These are phyloP conservation scores for Lichtheimia hyalospora DNA, from an alignment of 371 early-diverging fungal species.

Conservation along the genomic window DNA sequence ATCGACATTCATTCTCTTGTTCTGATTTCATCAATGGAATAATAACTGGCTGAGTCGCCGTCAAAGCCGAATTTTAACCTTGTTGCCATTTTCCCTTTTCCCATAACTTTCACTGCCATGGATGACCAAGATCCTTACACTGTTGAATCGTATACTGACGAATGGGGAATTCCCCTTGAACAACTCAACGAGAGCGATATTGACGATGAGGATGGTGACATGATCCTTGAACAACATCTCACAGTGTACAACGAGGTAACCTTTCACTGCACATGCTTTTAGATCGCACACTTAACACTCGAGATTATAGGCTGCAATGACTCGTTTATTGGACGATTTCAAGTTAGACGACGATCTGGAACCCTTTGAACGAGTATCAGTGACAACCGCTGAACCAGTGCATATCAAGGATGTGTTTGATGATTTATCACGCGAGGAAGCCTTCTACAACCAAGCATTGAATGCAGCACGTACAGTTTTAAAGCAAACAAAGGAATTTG, in stretches of 20 bases:
- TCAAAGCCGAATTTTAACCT: too few relatives aligned
- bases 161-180: slow-evolving; percentile 24
- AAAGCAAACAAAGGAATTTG: slow-evolving; percentile 54
- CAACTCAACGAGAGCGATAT: slow-evolving; percentile 33
- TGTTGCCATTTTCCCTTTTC: too few relatives aligned
- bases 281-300: neutral
- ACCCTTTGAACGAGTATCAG: slow-evolving; percentile 80
- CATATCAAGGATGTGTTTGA: slow-evolving; percentile 71
- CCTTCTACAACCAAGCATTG: slow-evolving; percentile 88
- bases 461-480: slow-evolving; percentile 71
- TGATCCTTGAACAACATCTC: slow-evolving; percentile 62
- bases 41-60: too few relatives aligned
- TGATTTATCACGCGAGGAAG: slow-evolving; percentile 88
- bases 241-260: slow-evolving; percentile 71
- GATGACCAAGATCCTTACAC: slow-evolving; percentile 29
- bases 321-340: slow-evolving; percentile 61
- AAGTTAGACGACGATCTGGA: slow-evolving; percentile 65
- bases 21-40: too few relatives aligned
- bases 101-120: neutral
- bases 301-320: slow-evolving; percentile 54
- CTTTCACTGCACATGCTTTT: neutral
- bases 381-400: slow-evolving; percentile 66
- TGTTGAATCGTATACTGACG: slow-evolving; percentile 2
- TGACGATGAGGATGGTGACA: slow-evolving; percentile 57
- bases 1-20: too few relatives aligned